Percentiles rank a stretch among this genome's conserved stretches.
Conservation (phyloP, 2,329 filamentous ascomycete species). For the Alternaria hordeiaustralica region DNA sequence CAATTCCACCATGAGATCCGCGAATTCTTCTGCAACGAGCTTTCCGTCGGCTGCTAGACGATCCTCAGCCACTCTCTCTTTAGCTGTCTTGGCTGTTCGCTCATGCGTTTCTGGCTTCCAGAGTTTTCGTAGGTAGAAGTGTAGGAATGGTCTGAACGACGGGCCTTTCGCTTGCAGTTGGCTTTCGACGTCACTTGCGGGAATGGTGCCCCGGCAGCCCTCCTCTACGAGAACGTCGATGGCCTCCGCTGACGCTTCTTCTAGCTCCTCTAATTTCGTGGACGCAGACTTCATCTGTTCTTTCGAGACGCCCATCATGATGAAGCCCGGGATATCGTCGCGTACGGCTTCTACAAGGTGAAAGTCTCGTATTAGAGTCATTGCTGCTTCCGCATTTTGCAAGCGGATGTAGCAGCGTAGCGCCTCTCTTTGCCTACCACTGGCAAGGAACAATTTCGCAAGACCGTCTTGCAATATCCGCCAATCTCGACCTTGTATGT, state of each 20-base stretch:
- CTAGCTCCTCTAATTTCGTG: constrained; percentile 73
- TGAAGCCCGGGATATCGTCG: constrained; percentile 88
- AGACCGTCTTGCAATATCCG: constrained; percentile 85
- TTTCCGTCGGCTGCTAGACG: constrained; percentile 64
- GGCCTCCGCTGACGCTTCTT: constrained; percentile 80
- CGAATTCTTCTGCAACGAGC: constrained; percentile 81
- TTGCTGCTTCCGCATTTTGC: constrained; percentile 88
- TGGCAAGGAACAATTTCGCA: constrained; percentile 82
- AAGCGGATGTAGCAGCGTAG: constrained; percentile 87
- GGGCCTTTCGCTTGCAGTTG: constrained; percentile 68
- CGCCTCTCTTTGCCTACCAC: constrained; percentile 81
- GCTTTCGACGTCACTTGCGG: constrained; percentile 75
- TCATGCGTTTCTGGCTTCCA: constrained; percentile 77
- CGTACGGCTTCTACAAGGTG: constrained; percentile 88
- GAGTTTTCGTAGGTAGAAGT: constrained; percentile 86
- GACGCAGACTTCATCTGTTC: constrained; percentile 71
- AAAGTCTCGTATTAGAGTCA: constrained; percentile 83
- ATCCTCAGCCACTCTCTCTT: constrained; percentile 48
- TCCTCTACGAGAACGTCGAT: constrained; percentile 88
- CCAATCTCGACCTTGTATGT: constrained; percentile 80
- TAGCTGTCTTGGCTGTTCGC: constrained; percentile 42
- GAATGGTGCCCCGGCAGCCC: constrained; percentile 85
- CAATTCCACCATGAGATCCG: constrained; percentile 82
- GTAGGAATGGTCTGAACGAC: constrained; percentile 74
- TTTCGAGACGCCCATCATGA: constrained; percentile 82